These are phyloP conservation scores for Candida sanyaensis DNA, from an alignment of 1,139 yeast species.

Conservation along the genomic window DNA sequence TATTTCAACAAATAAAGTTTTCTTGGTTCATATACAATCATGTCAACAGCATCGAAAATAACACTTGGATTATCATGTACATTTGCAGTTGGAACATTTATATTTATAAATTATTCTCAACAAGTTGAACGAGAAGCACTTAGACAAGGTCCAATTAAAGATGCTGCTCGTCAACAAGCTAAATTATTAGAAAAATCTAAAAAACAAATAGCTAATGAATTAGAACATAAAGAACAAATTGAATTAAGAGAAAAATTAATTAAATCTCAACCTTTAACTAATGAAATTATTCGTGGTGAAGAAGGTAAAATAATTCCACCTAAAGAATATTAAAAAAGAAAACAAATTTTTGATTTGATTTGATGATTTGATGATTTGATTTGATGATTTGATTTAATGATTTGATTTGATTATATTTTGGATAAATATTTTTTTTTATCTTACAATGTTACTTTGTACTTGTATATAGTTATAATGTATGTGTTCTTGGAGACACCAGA, in stretches of 20 bases:
- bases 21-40: slow-evolving; percentile 17
- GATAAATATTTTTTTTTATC: no score
- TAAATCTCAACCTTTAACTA: slow-evolving; percentile 61
- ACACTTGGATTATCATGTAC: slow-evolving; percentile 63
- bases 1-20: no score
- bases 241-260: slow-evolving; percentile 64
- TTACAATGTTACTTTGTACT: not conserved
- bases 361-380: no score
- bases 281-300: slow-evolving; percentile 39
- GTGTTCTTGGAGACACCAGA: slow-evolving; percentile 58
- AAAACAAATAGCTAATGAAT: slow-evolving; percentile 55
- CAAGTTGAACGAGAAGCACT: slow-evolving; percentile 65
- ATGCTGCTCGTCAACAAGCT: slow-evolving; percentile 60
- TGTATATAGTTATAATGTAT: slow-evolving; percentile 26
- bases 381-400: no score
- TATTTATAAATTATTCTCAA: slow-evolving; percentile 71
- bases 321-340: not conserved
- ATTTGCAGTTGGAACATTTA: slow-evolving; percentile 58
- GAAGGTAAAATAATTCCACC: slow-evolving; percentile 13
- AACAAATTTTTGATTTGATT: not conserved
- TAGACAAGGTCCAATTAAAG: slow-evolving; percentile 80
- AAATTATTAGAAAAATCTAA: slow-evolving; percentile 31
- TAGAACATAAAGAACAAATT: slow-evolving; percentile 77
- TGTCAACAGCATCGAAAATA: slow-evolving; percentile 74
- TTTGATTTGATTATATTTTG: no score